A percentile compares a stretch with the other conserved stretches of the same genome.
These are phyloP conservation scores for Prototheca wickerhamii DNA, from an alignment of 163 green algal species.

Conservation along the genomic window DNA sequence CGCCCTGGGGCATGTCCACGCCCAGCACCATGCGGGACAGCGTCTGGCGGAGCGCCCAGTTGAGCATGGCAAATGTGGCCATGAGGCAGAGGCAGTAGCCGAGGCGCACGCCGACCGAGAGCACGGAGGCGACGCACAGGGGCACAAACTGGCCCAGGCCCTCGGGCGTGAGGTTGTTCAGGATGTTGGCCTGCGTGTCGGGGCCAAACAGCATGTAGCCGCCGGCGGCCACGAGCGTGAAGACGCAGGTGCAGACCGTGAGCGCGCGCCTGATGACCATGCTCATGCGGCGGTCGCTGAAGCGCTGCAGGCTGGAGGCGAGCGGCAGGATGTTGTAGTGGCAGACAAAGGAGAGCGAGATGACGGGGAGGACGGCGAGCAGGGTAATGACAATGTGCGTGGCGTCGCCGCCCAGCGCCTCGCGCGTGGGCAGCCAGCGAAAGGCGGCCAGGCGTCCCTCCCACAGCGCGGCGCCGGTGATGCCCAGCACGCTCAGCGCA, in stretches of 20 bases:
- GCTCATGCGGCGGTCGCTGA: conserved; percentile 28
- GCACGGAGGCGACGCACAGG: background rate
- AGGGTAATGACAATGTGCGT: conserved; percentile 13
- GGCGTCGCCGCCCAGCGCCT: conserved; percentile 11
- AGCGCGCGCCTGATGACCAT: conserved; percentile 29
- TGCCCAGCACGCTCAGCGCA: conserved; percentile 11
- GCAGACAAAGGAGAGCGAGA: conserved; percentile 31
- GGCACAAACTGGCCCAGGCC: conserved; percentile 12
- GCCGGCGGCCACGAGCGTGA: conserved; percentile 25
- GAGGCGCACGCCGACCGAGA: conserved; percentile 17
- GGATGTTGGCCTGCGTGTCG: conserved; percentile 22
- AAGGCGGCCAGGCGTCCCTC: conserved; percentile 24
- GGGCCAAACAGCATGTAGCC: conserved; percentile 23
- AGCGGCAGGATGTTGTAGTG: conserved; percentile 34
- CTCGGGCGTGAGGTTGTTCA: conserved; percentile 27
- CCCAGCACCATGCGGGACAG: conserved; percentile 21
- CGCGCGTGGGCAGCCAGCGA: conserved; percentile 18
- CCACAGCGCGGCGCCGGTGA: conserved; percentile 12
- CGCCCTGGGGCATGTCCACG: conserved; percentile 10
- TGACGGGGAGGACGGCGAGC: conserved; percentile 31
- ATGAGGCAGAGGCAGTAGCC: conserved; percentile 34
- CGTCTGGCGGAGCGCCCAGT: conserved; percentile 33
- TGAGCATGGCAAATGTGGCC: conserved; percentile 35
- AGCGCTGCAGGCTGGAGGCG: conserved; percentile 17
- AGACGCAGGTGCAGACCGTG: conserved; percentile 23